These are phyloP conservation scores for Alternaria solani DNA, from an alignment of 2,329 filamentous ascomycete species.

Conservation along the genomic window DNA sequence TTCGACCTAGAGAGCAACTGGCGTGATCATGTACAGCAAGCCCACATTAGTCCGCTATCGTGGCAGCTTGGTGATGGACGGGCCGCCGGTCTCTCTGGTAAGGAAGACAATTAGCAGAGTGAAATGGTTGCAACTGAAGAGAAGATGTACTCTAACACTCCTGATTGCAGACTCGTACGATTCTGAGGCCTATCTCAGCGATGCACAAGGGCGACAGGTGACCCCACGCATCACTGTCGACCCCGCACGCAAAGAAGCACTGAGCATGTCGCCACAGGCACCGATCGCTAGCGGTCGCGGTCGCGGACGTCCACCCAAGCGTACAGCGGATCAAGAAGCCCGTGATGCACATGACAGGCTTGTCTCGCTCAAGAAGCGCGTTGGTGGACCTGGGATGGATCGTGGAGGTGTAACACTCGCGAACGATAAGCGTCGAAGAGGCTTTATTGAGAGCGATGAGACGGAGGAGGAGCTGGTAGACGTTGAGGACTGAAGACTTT, in stretches of 20 bases:
- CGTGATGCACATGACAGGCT: slow-evolving; percentile 56
- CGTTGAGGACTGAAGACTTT: slow-evolving; percentile 31
- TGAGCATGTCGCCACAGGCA: slow-evolving; percentile 4
- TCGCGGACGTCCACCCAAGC: slow-evolving; percentile 44
- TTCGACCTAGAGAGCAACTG: slow-evolving; percentile 56
- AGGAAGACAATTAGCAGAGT: slow-evolving; percentile 46
- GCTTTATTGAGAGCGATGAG: slow-evolving; percentile 61
- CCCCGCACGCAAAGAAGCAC: slow-evolving; percentile 19
- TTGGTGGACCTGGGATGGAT: slow-evolving; percentile 63
- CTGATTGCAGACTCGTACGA: slow-evolving; percentile 47
- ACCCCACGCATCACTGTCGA: slow-evolving; percentile 54
- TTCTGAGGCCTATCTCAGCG: slow-evolving; percentile 59
- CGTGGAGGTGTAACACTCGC: slow-evolving; percentile 62
- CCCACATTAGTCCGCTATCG: slow-evolving; percentile 63
- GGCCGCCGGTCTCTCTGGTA: slow-evolving; percentile 63
- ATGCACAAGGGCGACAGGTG: slow-evolving; percentile 56
- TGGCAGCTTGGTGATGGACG: slow-evolving; percentile 69
- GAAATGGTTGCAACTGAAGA: slow-evolving; percentile 12
- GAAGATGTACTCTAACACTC: slow-evolving; percentile 24
- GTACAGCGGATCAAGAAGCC: slow-evolving; percentile 55
- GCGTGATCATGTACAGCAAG: slow-evolving; percentile 60
- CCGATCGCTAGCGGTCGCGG: slow-evolving; percentile 35
- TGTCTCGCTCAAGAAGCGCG: slow-evolving; percentile 58
- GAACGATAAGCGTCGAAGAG: slow-evolving; percentile 59
- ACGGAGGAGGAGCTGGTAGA: slow-evolving; percentile 56